Evolutionary conservation across 2,329 filamentous ascomycete genomes (phyloP).

Genomic region (Fusarium sp.): DNA sequence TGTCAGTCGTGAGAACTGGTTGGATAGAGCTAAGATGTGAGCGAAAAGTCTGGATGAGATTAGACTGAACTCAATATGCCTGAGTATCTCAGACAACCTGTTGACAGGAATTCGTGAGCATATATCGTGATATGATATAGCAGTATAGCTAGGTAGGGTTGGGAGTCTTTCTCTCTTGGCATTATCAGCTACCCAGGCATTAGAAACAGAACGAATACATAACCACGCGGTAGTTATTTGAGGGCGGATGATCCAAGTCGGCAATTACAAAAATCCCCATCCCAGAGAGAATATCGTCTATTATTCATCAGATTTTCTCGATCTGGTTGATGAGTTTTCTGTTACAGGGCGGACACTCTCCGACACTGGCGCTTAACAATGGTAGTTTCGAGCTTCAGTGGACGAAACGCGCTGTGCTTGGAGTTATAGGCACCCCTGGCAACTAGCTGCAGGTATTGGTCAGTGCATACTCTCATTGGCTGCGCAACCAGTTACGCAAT

Average conservation of each 20-base stretch:
- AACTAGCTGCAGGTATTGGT: conserved; percentile 13
- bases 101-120: neutral
- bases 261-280: neutral
- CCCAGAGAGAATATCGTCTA: neutral
- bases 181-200: neutral
- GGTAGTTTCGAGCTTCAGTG: conserved; percentile 33
- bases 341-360: conserved; percentile 22
- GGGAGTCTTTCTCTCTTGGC: conserved; percentile 1
- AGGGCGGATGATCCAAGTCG: neutral
- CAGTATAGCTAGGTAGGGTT: neutral
- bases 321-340: neutral
- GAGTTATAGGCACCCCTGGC: conserved; percentile 10
- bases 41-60: neutral
- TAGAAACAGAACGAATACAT: conserved; percentile 2
- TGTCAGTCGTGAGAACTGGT: neutral
- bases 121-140: neutral
- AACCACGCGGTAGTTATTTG: neutral
- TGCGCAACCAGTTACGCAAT: conserved; percentile 1
- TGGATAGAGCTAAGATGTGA: neutral
- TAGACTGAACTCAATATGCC: neutral
- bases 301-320: neutral
- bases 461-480: conserved; percentile 26
- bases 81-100: neutral
- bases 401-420: conserved; percentile 39
- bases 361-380: conserved; percentile 27